Percentiles rank a stretch among this genome's conserved stretches.
Conservation (phyloP, 2,329 filamentous ascomycete species). For the Aureobasidium sp. region DNA sequence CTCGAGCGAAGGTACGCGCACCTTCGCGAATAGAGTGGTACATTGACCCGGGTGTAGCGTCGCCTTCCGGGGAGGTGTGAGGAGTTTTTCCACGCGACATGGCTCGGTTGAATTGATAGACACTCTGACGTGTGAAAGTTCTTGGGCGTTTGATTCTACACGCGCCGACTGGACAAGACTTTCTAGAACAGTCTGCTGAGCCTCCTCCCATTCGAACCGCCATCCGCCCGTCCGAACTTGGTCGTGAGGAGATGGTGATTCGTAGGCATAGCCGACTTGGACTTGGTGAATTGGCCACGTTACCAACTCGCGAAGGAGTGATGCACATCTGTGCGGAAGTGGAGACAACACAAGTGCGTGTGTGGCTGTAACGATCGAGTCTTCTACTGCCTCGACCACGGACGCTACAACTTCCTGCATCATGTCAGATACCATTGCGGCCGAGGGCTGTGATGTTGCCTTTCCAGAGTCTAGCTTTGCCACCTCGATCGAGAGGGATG, state of each 20-base stretch:
- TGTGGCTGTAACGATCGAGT: neutral
- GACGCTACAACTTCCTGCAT: neutral
- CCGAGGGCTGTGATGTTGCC: neutral
- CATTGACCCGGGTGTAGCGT: constrained; percentile 9
- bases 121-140: constrained; percentile 11
- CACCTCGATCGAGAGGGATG: neutral
- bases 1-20: neutral
- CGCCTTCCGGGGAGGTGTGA: constrained; percentile 1
- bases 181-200: neutral
- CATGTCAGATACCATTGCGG: neutral
- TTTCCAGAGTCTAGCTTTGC: neutral
- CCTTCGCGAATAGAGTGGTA: constrained; percentile 7
- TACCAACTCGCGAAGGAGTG: constrained; percentile 10
- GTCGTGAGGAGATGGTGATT: neutral
- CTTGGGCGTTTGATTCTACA: neutral
- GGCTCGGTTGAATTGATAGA: constrained; percentile 7
- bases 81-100: constrained; percentile 6
- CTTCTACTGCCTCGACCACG: neutral
- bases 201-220: neutral
- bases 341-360: constrained; percentile 21
- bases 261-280: constrained; percentile 3
- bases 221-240: neutral
- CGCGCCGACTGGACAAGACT: constrained; percentile 3
- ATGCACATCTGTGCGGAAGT: constrained; percentile 6
- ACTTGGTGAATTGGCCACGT: constrained; percentile 12